phyloP scores from a whole-genome alignment of 202 grass and related monocot genomes.

The Cymbopogon flexuosus region DNA sequence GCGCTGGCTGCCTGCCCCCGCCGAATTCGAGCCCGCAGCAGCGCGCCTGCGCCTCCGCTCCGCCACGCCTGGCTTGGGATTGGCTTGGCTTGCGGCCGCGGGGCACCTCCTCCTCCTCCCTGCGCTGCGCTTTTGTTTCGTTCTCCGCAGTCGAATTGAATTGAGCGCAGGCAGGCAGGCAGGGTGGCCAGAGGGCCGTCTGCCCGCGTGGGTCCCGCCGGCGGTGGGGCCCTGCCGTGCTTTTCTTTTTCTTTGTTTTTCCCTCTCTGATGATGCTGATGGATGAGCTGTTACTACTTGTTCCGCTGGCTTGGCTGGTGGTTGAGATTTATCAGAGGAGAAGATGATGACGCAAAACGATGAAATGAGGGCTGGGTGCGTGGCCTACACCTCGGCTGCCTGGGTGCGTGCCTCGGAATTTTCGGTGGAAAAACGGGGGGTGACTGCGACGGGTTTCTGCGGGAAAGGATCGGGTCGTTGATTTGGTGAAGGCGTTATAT shows the following conservation, averaged over 20 bases:
- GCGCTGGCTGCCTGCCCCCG: neutral
- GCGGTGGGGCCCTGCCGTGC: neutral
- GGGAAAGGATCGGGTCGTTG: neutral
- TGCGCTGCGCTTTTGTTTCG: conserved; percentile 3
- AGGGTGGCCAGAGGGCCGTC: neutral
- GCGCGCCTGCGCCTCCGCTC: neutral
- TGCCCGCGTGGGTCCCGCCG: neutral
- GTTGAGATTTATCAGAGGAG: conserved; percentile 5
- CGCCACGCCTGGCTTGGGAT: neutral
- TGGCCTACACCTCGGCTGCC: too few species aligned
- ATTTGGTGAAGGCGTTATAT: conserved; percentile 2
- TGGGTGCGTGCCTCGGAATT: neutral
- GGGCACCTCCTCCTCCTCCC: conserved; percentile 12
- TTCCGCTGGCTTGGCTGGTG: conserved; percentile 19
- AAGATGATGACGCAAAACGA: neutral
- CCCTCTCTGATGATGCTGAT: neutral
- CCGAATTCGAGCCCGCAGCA: neutral
- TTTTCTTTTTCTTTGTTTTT: neutral
- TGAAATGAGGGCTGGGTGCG: neutral
- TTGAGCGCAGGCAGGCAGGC: conserved; percentile 19
- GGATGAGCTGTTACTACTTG: conserved; percentile 32
- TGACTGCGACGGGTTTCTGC: neutral
- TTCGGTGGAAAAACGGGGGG: neutral
- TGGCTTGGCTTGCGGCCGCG: conserved; percentile 19
- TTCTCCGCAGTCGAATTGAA: conserved; percentile 37